Percentiles rank a stretch among this genome's conserved stretches.
These are phyloP conservation scores for Penicillium sp. DNA, from an alignment of 2,329 filamentous ascomycete species.

Conservation along the genomic window DNA sequence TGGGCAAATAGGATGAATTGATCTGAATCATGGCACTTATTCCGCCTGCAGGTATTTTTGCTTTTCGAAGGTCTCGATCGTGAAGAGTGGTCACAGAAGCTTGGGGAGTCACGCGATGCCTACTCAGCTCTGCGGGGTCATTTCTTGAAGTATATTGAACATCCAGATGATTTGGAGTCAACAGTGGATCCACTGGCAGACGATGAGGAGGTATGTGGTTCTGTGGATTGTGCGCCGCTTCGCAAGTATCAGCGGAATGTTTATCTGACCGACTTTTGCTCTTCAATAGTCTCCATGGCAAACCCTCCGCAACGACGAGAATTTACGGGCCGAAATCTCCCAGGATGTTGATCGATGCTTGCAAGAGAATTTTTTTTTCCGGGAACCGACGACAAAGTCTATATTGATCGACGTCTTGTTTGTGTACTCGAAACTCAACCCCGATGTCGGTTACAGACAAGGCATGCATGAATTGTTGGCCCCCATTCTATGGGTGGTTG, in stretches of 20 bases:
- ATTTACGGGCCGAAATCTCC: conserved; percentile 80
- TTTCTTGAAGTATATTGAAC: conserved; percentile 78
- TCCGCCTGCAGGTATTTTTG: conserved; percentile 66
- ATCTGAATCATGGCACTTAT: conserved; percentile 21
- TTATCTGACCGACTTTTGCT: conserved; percentile 24
- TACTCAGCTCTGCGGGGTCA: conserved; percentile 73
- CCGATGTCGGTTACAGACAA: conserved; percentile 87
- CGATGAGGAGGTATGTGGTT: conserved; percentile 62
- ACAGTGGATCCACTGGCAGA: conserved; percentile 83
- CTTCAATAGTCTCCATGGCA: conserved; percentile 81
- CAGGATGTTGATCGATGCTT: conserved; percentile 91
- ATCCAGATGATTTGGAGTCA: conserved; percentile 77
- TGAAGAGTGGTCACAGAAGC: conserved; percentile 66
- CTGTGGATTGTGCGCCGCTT: neutral
- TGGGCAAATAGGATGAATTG: conserved; percentile 9
- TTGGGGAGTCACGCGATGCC: conserved; percentile 69
- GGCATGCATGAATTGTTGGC: conserved; percentile 97
- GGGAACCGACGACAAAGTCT: conserved; percentile 72
- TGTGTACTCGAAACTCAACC: conserved; percentile 90
- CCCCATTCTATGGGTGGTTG: conserved; percentile 80
- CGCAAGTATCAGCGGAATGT: conserved; percentile 12
- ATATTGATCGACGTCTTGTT: conserved; percentile 89
- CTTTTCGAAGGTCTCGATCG: conserved; percentile 69
- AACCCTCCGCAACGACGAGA: conserved; percentile 79
- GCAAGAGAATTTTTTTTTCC: conserved; percentile 89